Evolutionary conservation across 2,329 filamentous ascomycete genomes (phyloP), one percentile per base, ranked within the genome.

Genomic region (Cercospora beticola): DNA sequence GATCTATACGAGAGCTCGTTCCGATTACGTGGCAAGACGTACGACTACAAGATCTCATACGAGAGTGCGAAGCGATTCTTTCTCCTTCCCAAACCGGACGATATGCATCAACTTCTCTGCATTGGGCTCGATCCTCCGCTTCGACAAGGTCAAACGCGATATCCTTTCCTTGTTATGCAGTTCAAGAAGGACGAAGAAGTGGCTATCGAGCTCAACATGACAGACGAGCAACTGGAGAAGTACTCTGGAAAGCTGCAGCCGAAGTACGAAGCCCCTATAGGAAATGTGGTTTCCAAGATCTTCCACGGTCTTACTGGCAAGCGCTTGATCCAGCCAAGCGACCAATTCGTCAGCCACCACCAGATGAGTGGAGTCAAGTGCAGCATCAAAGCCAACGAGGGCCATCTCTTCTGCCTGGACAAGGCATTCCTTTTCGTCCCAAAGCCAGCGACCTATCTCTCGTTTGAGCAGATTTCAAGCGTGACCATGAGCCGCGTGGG

Each of bases 41-140:
- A 99, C 85, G 96, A 99, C 84, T 99, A 99, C 88, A 99, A 99
- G 87, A 98, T 99, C 73, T 93, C 97, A 80, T 99, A 97, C 82
- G 92, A 97, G 67, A 89, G 90, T 61, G 93, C 98, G 83, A 99
- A 99, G 86, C 98, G 98, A 81, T 98, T 98, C 79, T 97, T 99
- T 89, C 88, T 98, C 31, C 88, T 99, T 5, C 95, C 95, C 59
- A 99, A 99, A 83, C 95, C 95, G n/a, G 95, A 99, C 79, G 95
- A 99, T 74, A 88, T 95, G 75, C 95, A 99, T 79, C 94, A 92
- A 73, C 91, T 99, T 84, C 92, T 99, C 73, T 94, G 93, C 71
- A 90, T 99, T 73, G 95, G 96, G 64, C 86, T 99, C 40, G 95
- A 99, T 77, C 95, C 95, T 26, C 95, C 95, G 40, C 87, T 99